Conservation (phyloP, 805 yeast genomes). For the Metschnikowia chrysomelidarum region DNA sequence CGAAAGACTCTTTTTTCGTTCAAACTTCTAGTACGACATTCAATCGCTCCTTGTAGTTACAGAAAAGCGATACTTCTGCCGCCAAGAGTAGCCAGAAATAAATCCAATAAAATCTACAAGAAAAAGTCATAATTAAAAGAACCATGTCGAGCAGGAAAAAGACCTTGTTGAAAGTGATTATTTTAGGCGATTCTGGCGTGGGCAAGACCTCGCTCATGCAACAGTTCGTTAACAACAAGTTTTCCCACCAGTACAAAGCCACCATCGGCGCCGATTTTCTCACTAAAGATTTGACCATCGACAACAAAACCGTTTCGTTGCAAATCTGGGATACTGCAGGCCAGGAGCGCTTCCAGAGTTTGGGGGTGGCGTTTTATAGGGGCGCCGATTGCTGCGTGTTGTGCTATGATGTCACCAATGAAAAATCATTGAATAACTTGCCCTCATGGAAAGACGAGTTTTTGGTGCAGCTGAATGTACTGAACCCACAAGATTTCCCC, state of each 20-base stretch:
- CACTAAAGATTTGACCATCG: conserved; percentile 85
- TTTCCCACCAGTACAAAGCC: conserved; percentile 93
- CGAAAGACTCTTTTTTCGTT: too few species aligned
- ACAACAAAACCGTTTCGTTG: conserved; percentile 76
- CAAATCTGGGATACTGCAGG: conserved; percentile 60
- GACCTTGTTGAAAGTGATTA: conserved; percentile 80
- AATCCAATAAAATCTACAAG: too few species aligned
- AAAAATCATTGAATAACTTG: conserved; percentile 86
- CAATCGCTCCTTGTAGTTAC: too few species aligned
- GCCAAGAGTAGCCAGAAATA: too few species aligned
- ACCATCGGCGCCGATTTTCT: conserved; percentile 97
- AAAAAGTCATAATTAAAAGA: too few species aligned
- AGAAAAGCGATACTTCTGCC: too few species aligned
- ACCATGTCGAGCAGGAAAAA: conserved; percentile 64
- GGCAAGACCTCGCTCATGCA: conserved; percentile 98
- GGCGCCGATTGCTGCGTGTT: conserved; percentile 98
- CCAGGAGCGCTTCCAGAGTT: conserved; percentile 85
- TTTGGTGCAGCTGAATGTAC: conserved; percentile 86
- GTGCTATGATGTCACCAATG: conserved; percentile 93
- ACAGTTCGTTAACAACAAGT: conserved; percentile 92
- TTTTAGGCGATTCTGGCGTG: conserved; percentile 95
- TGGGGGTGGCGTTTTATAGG: conserved; percentile 95
- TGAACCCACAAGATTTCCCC: conserved; percentile 93
- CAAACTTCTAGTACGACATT: too few species aligned
- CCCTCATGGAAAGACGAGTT: conserved; percentile 96